Evolutionary conservation across 1,284 basidiomycete genomes (phyloP).

Genomic region (Cutaneotrichosporon arboriforme): DNA sequence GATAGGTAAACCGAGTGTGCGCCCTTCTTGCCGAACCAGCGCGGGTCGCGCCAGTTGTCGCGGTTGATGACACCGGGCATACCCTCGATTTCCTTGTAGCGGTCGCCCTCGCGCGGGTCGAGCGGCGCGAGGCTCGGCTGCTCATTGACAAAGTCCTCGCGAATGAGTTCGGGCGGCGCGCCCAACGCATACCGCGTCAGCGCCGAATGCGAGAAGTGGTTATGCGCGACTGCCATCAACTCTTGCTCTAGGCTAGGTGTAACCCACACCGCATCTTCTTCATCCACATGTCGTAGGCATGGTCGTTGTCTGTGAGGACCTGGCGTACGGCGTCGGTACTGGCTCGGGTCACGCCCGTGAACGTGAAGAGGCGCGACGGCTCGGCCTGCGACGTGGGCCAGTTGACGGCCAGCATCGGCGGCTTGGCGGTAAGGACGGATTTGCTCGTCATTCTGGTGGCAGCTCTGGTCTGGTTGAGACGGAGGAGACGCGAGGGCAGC

Average conservation of each 20-base stretch:
- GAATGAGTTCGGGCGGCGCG: slow-evolving; percentile 54
- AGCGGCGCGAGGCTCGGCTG: slow-evolving; percentile 51
- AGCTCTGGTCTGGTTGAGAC: not conserved
- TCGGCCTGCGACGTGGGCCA: slow-evolving; percentile 33
- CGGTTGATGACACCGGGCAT: slow-evolving; percentile 29
- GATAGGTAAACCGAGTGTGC: slow-evolving; percentile 55
- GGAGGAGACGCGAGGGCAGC: not conserved
- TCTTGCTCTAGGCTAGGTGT: too few relatives aligned
- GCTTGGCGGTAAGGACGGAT: not conserved
- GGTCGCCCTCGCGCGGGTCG: slow-evolving; percentile 46
- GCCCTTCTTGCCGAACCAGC: slow-evolving; percentile 55
- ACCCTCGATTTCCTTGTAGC: slow-evolving; percentile 20
- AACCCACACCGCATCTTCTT: slow-evolving; percentile 29
- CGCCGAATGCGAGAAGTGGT: slow-evolving; percentile 54
- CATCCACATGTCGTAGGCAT: slow-evolving; percentile 57
- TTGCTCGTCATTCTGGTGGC: not conserved
- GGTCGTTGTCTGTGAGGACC: slow-evolving; percentile 56
- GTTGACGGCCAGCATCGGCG: slow-evolving; percentile 10
- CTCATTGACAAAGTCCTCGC: slow-evolving; percentile 44
- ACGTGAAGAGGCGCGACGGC: slow-evolving; percentile 28
- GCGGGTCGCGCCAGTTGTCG: slow-evolving; percentile 53
- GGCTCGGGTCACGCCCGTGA: slow-evolving; percentile 54
- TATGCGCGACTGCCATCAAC: slow-evolving; percentile 49
- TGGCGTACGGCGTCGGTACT: slow-evolving; percentile 52
- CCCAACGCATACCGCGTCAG: slow-evolving; percentile 63